Evolutionary conservation across 2,329 filamentous ascomycete genomes (phyloP), one percentile per base, ranked within the genome.

Genomic region (Penicillium sclerotigenum): DNA sequence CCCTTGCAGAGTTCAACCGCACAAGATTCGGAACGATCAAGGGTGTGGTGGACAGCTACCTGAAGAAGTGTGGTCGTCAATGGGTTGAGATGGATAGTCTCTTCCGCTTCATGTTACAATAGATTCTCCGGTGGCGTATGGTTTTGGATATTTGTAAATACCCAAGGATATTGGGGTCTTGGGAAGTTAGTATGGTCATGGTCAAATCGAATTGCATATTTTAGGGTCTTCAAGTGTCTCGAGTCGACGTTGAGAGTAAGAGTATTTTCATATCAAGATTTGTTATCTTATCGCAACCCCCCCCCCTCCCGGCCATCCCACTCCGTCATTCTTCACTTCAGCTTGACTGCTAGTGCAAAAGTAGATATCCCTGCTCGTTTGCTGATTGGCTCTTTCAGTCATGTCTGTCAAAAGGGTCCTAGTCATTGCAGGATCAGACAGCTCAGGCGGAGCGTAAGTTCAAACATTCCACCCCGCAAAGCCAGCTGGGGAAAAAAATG

Each of bases 51-150:
- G 90, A 93, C 62, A 85, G 79, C 68, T 95, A 96, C 75, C 75
- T 96, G 65, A 90, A 91, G 68, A 94, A 93, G 77, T 96, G 91
- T 73, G 92, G 92, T 26, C 80, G 90, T 65, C 89, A 91, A 74
- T 96, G 91, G 90, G 92, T 97, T 50, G 88, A 90, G 64, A 97
- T 96, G 92, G 91, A 94, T 74, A 87, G 81, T 62, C 75, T 97
- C 61, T 97, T 96, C 80, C 82, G 83, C 45, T 75, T 75, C 60
- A 75, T 73, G 60, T 81, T 83, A 76, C 80, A 79, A 57, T 68
- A 77, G 59, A 60, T 74, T 62, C 53, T 57, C 56, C 43, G 53
- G 56, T 59, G 61, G 62, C 54, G 48, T 55, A 60, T 50, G 49
- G 54, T 48, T 59, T 60, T 54, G 42, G 51, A 26, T 42, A 45